Percentiles rank a stretch among this genome's conserved stretches.
Evolutionary conservation across 169 alveolate species (phyloP).

Genomic region (Besnoitia besnoiti): DNA sequence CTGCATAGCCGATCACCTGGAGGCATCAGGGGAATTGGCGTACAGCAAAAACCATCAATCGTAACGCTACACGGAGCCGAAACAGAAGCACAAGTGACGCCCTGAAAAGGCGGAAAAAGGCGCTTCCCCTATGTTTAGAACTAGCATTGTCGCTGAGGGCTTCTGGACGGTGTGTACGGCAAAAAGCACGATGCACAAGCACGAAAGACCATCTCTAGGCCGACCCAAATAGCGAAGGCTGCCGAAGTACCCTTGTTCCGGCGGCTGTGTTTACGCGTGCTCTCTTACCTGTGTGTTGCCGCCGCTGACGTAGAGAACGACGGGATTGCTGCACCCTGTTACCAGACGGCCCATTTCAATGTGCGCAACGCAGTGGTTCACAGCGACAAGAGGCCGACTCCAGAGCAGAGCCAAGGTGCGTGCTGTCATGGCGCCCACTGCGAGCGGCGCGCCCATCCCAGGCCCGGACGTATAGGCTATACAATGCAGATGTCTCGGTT

Average conservation of each 20-base stretch:
- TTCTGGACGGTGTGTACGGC: too few relatives aligned
- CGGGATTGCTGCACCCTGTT: slow-evolving; percentile 93
- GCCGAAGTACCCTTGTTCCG: too few relatives aligned
- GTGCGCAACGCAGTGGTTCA: slow-evolving; percentile 99
- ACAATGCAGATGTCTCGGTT: slow-evolving; percentile 82
- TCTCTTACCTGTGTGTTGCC: slow-evolving; percentile 94
- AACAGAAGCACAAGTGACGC: too few relatives aligned
- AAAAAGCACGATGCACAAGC: too few relatives aligned
- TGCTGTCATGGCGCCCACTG: slow-evolving; percentile 96
- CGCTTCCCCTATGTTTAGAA: too few relatives aligned
- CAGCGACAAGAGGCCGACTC: slow-evolving; percentile 96
- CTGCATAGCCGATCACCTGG: slow-evolving; percentile 75
- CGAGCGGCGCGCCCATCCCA: slow-evolving; percentile 98
- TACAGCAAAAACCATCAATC: too few relatives aligned
- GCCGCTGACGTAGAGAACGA: slow-evolving; percentile 97
- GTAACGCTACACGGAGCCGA: too few relatives aligned
- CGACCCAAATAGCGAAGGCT: too few relatives aligned
- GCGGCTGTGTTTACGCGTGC: slow-evolving; percentile 80
- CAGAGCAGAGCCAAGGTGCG: slow-evolving; percentile 93
- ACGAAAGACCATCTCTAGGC: too few relatives aligned
- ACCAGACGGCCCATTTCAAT: slow-evolving; percentile 98
- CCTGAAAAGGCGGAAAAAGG: too few relatives aligned
- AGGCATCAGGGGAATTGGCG: too few relatives aligned
- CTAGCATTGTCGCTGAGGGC: too few relatives aligned
- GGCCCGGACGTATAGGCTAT: slow-evolving; percentile 99